These are phyloP conservation scores for Trametes pubescens DNA, from an alignment of 1,284 basidiomycete genomes.

Conservation along the genomic window DNA sequence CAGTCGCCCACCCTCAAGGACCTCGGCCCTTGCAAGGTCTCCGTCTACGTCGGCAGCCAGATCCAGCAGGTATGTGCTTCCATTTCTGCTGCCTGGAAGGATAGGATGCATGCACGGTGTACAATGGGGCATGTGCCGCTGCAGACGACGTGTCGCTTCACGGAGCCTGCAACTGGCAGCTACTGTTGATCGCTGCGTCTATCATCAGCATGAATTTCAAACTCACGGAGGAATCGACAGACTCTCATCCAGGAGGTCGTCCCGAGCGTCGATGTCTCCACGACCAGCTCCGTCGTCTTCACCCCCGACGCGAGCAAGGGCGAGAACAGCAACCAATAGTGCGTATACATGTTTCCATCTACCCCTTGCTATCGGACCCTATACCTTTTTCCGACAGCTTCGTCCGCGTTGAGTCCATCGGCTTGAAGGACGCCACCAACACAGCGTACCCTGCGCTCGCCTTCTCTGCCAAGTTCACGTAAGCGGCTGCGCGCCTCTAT, in stretches of 20 bases:
- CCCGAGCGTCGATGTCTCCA: constrained; percentile 66
- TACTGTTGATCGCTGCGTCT: not conserved
- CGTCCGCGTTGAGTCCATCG: constrained; percentile 73
- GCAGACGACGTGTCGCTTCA: not conserved
- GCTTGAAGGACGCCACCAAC: constrained; percentile 56
- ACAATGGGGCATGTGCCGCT: not conserved
- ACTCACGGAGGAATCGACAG: constrained; percentile 44
- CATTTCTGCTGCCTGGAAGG: not conserved
- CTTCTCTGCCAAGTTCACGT: constrained; percentile 86
- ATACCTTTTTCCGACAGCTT: constrained; percentile 56
- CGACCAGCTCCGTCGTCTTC: constrained; percentile 59
- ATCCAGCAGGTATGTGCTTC: constrained; percentile 60
- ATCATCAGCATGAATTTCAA: not conserved
- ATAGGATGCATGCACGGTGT: not conserved
- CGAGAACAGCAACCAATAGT: constrained; percentile 68
- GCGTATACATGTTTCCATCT: constrained; percentile 38
- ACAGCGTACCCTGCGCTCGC: constrained; percentile 68
- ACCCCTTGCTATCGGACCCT: not conserved
- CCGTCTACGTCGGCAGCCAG: constrained; percentile 74
- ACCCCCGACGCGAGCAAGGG: constrained; percentile 70
- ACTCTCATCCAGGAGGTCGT: constrained; percentile 73
- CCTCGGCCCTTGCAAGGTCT: constrained; percentile 70
- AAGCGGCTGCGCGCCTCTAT: constrained; percentile 36
- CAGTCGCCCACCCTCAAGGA: constrained; percentile 57
- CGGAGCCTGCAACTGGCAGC: not conserved